phyloP scores from a whole-genome alignment of 1,139 yeast genomes.

The Blastobotrys proliferans region DNA sequence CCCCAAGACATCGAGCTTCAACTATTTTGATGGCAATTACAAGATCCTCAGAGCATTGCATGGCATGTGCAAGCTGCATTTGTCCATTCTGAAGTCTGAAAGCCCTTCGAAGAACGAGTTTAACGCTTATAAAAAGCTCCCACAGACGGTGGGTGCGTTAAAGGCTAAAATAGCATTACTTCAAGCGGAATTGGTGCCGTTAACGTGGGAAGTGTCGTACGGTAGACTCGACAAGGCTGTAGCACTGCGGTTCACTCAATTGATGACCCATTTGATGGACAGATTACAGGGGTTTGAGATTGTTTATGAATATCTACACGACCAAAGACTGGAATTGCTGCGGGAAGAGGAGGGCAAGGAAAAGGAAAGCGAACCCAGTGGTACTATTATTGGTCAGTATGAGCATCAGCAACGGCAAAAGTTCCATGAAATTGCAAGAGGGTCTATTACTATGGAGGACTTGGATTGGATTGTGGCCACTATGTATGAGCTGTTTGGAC shows the following conservation, averaged over 20 bases:
- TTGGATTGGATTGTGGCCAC: conserved; percentile 21
- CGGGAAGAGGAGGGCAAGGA: background rate
- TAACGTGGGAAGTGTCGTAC: conserved; percentile 8
- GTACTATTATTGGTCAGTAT: conserved; percentile 11
- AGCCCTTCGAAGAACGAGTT: conserved; percentile 22
- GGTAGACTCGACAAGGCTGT: conserved; percentile 6
- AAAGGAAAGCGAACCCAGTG: background rate
- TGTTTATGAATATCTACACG: conserved; percentile 6
- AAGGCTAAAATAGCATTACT: conserved; percentile 5
- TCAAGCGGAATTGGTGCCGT: conserved; percentile 2
- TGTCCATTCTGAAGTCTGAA: conserved; percentile 14
- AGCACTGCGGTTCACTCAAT: conserved; percentile 1
- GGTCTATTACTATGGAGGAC: conserved; percentile 18
- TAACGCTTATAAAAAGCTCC: conserved; percentile 4
- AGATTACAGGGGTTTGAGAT: conserved; percentile 10
- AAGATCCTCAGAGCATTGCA: conserved; percentile 17
- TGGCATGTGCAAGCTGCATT: conserved; percentile 17
- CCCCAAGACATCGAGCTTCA: conserved; percentile 29
- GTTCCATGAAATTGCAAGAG: conserved; percentile 6
- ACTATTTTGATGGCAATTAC: conserved; percentile 20
- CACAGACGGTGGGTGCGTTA: conserved; percentile 1
- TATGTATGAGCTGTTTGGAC: conserved; percentile 17
- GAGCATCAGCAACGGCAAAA: conserved; percentile 10
- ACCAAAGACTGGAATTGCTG: conserved; percentile 1
- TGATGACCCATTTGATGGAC: conserved; percentile 1